Base-by-base conservation (phyloP, 163 green algal species). In the Scenedesmus sp. region DNA sequence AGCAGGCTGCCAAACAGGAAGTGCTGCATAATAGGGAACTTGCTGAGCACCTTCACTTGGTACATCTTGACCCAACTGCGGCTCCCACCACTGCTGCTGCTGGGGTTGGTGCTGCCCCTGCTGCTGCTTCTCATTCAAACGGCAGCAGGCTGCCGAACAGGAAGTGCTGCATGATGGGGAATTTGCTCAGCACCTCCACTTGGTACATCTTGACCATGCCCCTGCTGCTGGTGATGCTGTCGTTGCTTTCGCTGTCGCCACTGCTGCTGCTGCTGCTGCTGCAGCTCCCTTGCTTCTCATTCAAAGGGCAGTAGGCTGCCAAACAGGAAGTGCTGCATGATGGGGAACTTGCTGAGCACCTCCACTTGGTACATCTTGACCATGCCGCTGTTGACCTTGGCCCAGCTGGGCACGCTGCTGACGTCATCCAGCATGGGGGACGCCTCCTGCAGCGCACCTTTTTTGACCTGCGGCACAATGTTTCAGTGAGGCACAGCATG, bases 91-190 rank as follows among this genome's bases (percentile, higher is more conserved):
- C 59, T 64, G 59, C 8, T 64, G 8, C 59, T 64, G 59, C 59
- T 64, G 59, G 59, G 59, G 59, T 7, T 13, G 8, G 7, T 13
- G 59, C 59, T 13, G n/a, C 26, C n/a, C 23, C n/a, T 55, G 13
- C n/a, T 57, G n/a, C n/a, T 84, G 76, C 76, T 84, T 46, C 26
- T 86, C 57, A 91, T 23, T 86, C 66, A 82, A 97, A 97, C 0
- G 94, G 92, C 57, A 99, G 92, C 54, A 99, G 92, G 84, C 86
- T 96, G 66, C 97, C 96, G 76, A 98, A 98, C 7, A 99, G 84
- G 67, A 99, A 99, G 94, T 99, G 98, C 95, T 99, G 98, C 98
- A 99, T 99, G 94, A 99, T 99, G 62, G 98, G 98, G 2, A 99
- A 94, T 95, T 99, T 99, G 87, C 94, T 94, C 55, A 99, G 91